Base-by-base conservation (phyloP, 768 basidiomycete species). In the Trametes meyenii region DNA sequence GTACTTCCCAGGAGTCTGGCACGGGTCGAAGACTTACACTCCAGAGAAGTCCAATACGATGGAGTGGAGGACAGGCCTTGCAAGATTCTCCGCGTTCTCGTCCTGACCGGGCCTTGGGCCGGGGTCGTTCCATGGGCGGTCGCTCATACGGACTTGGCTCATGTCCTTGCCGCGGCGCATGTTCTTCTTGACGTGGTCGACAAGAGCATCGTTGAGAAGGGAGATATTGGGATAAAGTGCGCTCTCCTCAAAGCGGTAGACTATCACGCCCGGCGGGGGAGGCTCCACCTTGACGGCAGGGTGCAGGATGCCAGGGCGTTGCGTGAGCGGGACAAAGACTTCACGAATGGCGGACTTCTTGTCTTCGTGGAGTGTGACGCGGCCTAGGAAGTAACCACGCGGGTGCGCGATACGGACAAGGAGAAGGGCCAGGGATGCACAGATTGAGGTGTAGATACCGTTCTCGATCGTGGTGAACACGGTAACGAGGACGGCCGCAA, bases 101-200 rank as follows among this genome's bases (percentile, higher is more conserved):
- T 86, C 85, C 24, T 76, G 81, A 14, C 80, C 79, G 17, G 80
- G 78, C 51, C 73, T 67, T 19, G 91, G 90, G 26, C 93, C 92
- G 11, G 92, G 87, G 67, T 97, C 95, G 71, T 99, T 99, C 96
- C 96, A 99, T 13, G 92, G 83, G 44, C 95, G 85, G 71, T 96
- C 94, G 62, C 82, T 79, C 46, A 85, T 74, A 58, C 75, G 82
- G 63, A 92, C 78, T n/a, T 75, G 69, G 54, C 81, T 79, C 73
- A 90, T 79, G 72, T 96, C 90, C 68, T 81, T 83, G 21, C 92
- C 94, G 52, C 90, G 84, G 35, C 86, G 82, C 69, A 89, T 93
- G 67, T 87, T 80, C 56, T 75, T 76, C 75, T 90, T 94, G 64
- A 97, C 92, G 66, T 94, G 80, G 67, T 89, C 88, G 23, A 95